phyloP scores from a whole-genome alignment of 495 filamentous ascomycete species.

The Oidiodendron maius region DNA sequence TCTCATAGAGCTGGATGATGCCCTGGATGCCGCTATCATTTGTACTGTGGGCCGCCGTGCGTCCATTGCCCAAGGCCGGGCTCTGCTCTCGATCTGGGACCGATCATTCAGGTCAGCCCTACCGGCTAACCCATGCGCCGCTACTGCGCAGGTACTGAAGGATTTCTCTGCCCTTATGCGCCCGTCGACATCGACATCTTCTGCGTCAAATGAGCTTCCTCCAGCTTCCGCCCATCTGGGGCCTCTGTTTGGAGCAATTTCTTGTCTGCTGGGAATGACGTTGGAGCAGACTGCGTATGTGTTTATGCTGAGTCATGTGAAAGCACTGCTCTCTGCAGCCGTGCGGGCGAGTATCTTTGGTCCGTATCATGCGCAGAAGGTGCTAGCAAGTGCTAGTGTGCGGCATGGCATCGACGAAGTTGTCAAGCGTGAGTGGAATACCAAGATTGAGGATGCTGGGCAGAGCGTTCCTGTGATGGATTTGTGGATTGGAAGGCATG shows the following conservation, averaged over 20 bases:
- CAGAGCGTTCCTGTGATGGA: constrained; percentile 84
- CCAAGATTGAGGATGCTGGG: constrained; percentile 67
- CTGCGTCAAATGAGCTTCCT: constrained; percentile 13
- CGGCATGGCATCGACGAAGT: constrained; percentile 55
- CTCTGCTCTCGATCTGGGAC: constrained; percentile 86
- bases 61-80: constrained; percentile 76
- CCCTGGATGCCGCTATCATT: constrained; percentile 75
- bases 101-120: constrained; percentile 49
- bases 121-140: constrained; percentile 8
- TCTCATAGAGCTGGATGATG: constrained; percentile 67
- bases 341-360: constrained; percentile 86
- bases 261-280: constrained; percentile 49
- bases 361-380: constrained; percentile 83
- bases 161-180: constrained; percentile 31
- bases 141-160: constrained; percentile 19
- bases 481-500: constrained; percentile 91
- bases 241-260: constrained; percentile 74
- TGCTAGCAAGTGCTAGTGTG: constrained; percentile 63
- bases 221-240: constrained; percentile 61
- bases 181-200: constrained; percentile 19
- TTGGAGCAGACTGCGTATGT: constrained; percentile 58
- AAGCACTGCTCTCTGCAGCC: constrained; percentile 81
- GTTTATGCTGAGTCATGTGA: constrained; percentile 82
- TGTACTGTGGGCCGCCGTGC: constrained; percentile 87
- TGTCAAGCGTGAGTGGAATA: constrained; percentile 53